Conservation (phyloP, 2,329 filamentous ascomycete species). For the Fusarium nanum region DNA sequence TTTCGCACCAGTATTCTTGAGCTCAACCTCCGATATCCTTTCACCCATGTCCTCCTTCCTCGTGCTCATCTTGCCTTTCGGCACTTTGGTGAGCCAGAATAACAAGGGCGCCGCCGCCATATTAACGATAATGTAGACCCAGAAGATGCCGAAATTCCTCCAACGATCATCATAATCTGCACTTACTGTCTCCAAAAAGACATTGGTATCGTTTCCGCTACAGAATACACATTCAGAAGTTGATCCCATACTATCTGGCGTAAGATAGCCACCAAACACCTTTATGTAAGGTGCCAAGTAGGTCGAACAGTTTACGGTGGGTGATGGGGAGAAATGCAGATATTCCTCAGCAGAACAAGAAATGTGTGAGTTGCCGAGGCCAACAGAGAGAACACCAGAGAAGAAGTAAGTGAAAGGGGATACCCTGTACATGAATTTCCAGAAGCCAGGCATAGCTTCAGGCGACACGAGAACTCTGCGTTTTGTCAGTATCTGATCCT, state of each 20-base stretch:
- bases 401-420: constrained; percentile 88
- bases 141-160: constrained; percentile 75
- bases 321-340: constrained; percentile 71
- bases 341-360: constrained; percentile 77
- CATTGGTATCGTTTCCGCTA: constrained; percentile 62
- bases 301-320: constrained; percentile 66
- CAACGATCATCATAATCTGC: constrained; percentile 70
- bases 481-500: not conserved
- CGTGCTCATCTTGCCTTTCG: constrained; percentile 54
- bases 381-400: constrained; percentile 75
- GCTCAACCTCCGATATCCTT: not conserved
- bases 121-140: constrained; percentile 70
- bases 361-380: constrained; percentile 74
- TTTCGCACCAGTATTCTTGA: not conserved
- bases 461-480: constrained; percentile 35
- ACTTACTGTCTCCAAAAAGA: constrained; percentile 60
- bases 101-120: constrained; percentile 64
- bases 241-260: constrained; percentile 58
- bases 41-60: constrained; percentile 14
- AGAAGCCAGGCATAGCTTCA: constrained; percentile 68
- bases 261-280: constrained; percentile 64
- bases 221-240: constrained; percentile 65
- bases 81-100: constrained; percentile 66
- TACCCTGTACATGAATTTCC: constrained; percentile 68
- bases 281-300: constrained; percentile 68